phyloP scores from a whole-genome alignment of 2,329 filamentous ascomycete species.

The Harringtonia lauricola region DNA sequence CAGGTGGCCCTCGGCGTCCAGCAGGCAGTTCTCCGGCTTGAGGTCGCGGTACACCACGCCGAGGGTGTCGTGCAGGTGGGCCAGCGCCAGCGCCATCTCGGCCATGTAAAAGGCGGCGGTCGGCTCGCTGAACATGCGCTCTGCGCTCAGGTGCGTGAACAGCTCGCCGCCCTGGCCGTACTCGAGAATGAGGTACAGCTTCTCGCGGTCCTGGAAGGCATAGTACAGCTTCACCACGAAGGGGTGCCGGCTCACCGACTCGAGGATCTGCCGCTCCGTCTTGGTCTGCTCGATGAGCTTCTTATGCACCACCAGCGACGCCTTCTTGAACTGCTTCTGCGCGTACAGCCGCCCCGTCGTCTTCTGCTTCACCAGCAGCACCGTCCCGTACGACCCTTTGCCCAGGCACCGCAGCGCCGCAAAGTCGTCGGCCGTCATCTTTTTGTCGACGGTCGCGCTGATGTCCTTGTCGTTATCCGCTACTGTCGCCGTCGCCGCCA shows the following conservation, averaged over 20 bases:
- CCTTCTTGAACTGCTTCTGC: slow-evolving; percentile 98
- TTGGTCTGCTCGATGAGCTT: slow-evolving; percentile 94
- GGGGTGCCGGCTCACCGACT: slow-evolving; percentile 91
- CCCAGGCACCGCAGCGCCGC: slow-evolving; percentile 84
- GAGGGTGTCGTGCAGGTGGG: slow-evolving; percentile 82
- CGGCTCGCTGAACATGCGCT: slow-evolving; percentile 89
- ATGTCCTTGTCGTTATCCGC: background rate
- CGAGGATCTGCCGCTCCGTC: slow-evolving; percentile 88
- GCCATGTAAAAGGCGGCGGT: slow-evolving; percentile 96
- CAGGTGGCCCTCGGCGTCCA: slow-evolving; percentile 84
- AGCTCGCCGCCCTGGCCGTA: slow-evolving; percentile 96
- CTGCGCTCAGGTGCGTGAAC: slow-evolving; percentile 86
- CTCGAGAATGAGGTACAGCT: slow-evolving; percentile 92
- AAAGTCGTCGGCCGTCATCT: slow-evolving; percentile 90
- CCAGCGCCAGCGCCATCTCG: slow-evolving; percentile 88
- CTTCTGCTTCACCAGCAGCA: slow-evolving; percentile 83
- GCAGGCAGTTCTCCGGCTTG: slow-evolving; percentile 93
- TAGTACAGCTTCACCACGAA: slow-evolving; percentile 98
- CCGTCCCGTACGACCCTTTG: slow-evolving; percentile 92
- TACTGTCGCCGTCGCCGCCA: no score
- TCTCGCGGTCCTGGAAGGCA: slow-evolving; percentile 95
- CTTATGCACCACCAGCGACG: slow-evolving; percentile 89
- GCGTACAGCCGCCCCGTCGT: slow-evolving; percentile 83
- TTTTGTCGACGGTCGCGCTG: slow-evolving; percentile 32
- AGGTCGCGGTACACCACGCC: slow-evolving; percentile 95